Base-by-base conservation (phyloP, 441 rosid species). In the Gossypium trilobum region DNA sequence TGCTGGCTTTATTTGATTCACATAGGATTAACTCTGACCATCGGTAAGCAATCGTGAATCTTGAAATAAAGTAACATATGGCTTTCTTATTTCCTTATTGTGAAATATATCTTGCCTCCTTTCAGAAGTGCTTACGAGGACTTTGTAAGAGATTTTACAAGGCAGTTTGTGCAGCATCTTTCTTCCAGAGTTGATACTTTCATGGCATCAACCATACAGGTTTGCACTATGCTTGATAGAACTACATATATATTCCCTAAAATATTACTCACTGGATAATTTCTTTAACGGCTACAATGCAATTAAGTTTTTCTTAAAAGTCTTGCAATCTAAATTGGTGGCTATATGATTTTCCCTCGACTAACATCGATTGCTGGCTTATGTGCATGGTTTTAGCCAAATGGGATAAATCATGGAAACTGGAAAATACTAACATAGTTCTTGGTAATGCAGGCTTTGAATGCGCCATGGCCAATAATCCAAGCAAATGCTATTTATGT, bases 401-500 rank as follows among this genome's bases (percentile, higher is more conserved):
- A 68, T 9, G 46, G 60, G 29, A 52, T 22, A 17, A 39, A 13
- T 42, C 22, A 17, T 48, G 50, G 74, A 60, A 72, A 3, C 60
- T 16, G 42, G 46, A 59, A 60, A 23, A 72, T 1, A 19, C 27
- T 48, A 23, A 71, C 39, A 10, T 60, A 6, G 68, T 50, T 27
- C 59, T 62, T 39, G 69, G 71, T 73, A 69, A 46, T 79, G 83
- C 92, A 95, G 97, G 96, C 95, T 70, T 89, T 91, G 73, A 97
- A 95, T 75, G 96, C 99, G n/a, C 92, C 93, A 13, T 92, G 96
- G 97, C 90, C 99, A 11, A 80, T 87, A 73, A 84, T 95, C 80
- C 97, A 95, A 81, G 99, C 97, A 17, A 92, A 95, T 83, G 97
- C 99, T 20, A 84, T 95, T 70, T 87, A 91, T 82, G 84, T 95